Evolutionary conservation across 805 yeast genomes (phyloP).

Genomic region (Lachancea meyersii): DNA sequence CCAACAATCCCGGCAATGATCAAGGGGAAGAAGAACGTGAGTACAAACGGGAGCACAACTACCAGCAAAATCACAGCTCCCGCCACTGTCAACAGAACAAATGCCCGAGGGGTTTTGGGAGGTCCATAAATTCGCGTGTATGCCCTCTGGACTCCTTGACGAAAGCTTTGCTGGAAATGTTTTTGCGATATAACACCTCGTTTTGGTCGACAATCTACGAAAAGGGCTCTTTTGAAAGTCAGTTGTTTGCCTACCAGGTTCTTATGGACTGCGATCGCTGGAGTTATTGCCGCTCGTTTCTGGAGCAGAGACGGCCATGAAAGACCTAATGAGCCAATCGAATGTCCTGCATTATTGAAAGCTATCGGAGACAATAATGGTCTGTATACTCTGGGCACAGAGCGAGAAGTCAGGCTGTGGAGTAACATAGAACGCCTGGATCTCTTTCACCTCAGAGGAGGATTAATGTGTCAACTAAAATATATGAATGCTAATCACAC

Average conservation of each 20-base stretch:
- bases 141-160: background rate
- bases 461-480: no score
- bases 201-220: background rate
- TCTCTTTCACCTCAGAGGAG: no score
- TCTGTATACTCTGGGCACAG: background rate
- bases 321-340: background rate
- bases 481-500: no score
- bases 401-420: no score
- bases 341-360: background rate
- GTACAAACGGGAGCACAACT: constrained; percentile 15
- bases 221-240: background rate
- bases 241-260: background rate
- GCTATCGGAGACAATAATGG: no score
- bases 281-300: background rate
- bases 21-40: constrained; percentile 23
- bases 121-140: constrained; percentile 6
- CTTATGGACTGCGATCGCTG: background rate
- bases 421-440: no score
- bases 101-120: constrained; percentile 12
- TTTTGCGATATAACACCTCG: background rate
- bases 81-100: constrained; percentile 12
- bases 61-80: constrained; percentile 14
- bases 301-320: background rate
- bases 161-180: background rate
- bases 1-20: constrained; percentile 16